Evolutionary conservation across 73 alveolate species (phyloP).

Genomic region (Paramecium pentaurelia): DNA sequence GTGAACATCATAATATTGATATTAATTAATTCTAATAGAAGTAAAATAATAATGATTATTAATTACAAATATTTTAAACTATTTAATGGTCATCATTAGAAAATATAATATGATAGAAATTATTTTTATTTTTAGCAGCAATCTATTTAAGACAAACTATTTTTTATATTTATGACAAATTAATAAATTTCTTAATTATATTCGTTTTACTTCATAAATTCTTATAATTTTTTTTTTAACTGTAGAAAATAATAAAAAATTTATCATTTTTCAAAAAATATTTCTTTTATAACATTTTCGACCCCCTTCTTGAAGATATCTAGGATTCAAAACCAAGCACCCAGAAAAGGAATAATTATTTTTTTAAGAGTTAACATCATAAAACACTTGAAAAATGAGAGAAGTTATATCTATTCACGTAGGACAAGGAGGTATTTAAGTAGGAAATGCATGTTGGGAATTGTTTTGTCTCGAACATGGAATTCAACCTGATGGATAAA

Average conservation of each 20-base stretch:
- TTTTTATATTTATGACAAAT: too few relatives aligned
- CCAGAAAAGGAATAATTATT: background rate
- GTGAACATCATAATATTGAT: too few relatives aligned
- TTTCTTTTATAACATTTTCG: background rate
- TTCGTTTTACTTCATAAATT: background rate
- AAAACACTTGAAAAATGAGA: conserved; percentile 69
- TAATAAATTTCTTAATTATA: too few relatives aligned
- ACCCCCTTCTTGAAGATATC: background rate
- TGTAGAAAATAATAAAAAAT: background rate
- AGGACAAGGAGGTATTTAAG: conserved; percentile 93
- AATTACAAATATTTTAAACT: too few relatives aligned
- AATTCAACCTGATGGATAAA: background rate
- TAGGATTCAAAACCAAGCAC: background rate
- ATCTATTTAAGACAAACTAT: background rate
- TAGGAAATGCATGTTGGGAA: conserved; percentile 98
- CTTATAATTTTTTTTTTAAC: background rate
- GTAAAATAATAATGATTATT: too few relatives aligned
- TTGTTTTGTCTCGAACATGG: conserved; percentile 87
- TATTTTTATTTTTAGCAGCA: background rate
- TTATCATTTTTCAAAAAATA: background rate
- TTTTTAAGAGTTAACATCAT: conserved; percentile 23
- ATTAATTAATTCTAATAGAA: too few relatives aligned
- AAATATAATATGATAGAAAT: too few relatives aligned
- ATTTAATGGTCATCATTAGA: too few relatives aligned
- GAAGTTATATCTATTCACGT: conserved; percentile 84